Conservation (phyloP, 257 asterid species). For the Solanum sitiens region DNA sequence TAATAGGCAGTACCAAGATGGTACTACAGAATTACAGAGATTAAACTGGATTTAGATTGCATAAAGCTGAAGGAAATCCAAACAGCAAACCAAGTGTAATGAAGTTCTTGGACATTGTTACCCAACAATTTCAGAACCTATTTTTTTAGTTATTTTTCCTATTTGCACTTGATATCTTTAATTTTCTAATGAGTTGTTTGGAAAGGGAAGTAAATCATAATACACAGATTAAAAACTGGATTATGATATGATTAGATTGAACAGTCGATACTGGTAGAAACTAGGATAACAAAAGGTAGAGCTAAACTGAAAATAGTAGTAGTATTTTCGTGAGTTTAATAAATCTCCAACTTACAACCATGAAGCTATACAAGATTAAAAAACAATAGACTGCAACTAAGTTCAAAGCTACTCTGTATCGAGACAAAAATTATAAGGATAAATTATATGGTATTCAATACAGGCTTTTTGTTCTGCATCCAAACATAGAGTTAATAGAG, state of each 20-base stretch:
- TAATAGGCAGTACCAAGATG: background rate
- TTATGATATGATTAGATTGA: background rate
- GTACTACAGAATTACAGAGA: background rate
- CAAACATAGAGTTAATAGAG: background rate
- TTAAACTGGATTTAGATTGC: background rate
- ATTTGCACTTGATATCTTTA: background rate
- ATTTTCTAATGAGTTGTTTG: background rate
- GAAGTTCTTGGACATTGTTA: background rate
- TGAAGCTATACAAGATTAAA: background rate
- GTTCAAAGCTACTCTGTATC: background rate
- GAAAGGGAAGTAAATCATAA: background rate
- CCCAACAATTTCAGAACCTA: background rate
- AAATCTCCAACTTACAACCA: background rate
- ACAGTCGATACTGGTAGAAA: background rate
- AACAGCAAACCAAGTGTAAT: background rate
- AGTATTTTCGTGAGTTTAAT: background rate
- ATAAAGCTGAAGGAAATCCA: background rate
- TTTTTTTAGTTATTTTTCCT: background rate
- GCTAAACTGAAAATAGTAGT: background rate
- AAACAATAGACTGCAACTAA: background rate
- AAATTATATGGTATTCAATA: background rate
- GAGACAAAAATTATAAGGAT: background rate
- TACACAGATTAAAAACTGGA: background rate
- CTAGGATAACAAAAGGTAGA: background rate
- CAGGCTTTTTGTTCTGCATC: background rate